Conservation (phyloP, 1,284 basidiomycete species). For the Leccinum fuscescens region DNA sequence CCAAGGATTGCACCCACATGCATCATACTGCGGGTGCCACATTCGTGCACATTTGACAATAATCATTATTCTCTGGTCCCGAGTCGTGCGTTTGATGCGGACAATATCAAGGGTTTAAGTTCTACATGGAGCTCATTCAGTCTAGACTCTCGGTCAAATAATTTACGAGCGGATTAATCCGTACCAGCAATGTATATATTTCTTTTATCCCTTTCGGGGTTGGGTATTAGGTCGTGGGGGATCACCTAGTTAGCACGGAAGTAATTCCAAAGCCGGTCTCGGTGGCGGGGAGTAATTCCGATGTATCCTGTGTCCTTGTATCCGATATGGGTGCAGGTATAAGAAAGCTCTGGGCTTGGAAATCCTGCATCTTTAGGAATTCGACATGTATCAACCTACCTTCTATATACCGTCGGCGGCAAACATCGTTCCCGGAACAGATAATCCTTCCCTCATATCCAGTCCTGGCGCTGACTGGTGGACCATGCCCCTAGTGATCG, state of each 20-base stretch:
- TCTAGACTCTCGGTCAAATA: neutral
- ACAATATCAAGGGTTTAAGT: neutral
- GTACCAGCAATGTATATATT: neutral
- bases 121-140: neutral
- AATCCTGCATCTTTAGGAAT: neutral
- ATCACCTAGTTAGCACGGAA: neutral
- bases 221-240: neutral
- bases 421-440: neutral
- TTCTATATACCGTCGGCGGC: neutral
- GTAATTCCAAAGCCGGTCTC: neutral
- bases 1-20: neutral
- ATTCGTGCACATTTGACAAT: neutral
- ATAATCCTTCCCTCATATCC: neutral
- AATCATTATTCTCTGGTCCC: neutral
- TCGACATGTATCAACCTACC: constrained; percentile 4
- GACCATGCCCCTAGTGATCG: neutral
- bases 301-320: neutral
- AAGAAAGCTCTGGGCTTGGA: constrained; percentile 1
- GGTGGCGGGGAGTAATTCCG: neutral
- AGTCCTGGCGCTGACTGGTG: neutral
- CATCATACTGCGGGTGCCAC: neutral
- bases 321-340: constrained; percentile 1
- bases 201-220: neutral
- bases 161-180: neutral
- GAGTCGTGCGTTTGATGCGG: neutral